A percentile compares a stretch with the other conserved stretches of the same genome.
phyloP scores from a whole-genome alignment of 1,139 yeast species.

The Debaryomyces robertsiae region DNA sequence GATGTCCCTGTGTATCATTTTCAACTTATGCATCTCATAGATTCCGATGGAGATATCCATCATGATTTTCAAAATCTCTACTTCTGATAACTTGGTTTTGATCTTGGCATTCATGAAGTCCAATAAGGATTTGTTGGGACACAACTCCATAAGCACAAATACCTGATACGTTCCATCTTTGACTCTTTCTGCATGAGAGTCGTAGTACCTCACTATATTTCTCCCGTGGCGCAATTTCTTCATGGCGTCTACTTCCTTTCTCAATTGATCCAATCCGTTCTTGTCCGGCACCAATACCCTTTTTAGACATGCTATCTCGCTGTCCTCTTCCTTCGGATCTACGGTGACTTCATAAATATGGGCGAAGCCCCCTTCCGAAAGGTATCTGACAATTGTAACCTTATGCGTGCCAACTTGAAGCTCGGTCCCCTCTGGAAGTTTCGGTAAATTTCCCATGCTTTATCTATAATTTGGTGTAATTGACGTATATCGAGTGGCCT shows the following conservation, averaged over 20 bases:
- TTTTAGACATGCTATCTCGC: slow-evolving; percentile 64
- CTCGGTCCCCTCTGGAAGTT: slow-evolving; percentile 43
- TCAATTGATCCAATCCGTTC: slow-evolving; percentile 59
- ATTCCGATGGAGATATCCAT: slow-evolving; percentile 67
- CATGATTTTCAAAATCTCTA: slow-evolving; percentile 67
- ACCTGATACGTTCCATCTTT: slow-evolving; percentile 66
- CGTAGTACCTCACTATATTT: slow-evolving; percentile 68
- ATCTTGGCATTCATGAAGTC: slow-evolving; percentile 75
- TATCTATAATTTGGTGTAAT: slow-evolving; percentile 1
- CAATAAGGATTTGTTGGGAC: slow-evolving; percentile 69
- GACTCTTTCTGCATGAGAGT: slow-evolving; percentile 74
- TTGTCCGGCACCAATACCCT: slow-evolving; percentile 76
- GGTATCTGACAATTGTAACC: slow-evolving; percentile 38
- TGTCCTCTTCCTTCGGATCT: slow-evolving; percentile 38
- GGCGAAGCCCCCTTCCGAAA: slow-evolving; percentile 55
- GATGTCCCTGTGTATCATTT: slow-evolving; percentile 72
- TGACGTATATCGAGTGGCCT: slow-evolving; percentile 1
- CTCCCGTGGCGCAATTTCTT: slow-evolving; percentile 59
- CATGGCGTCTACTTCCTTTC: slow-evolving; percentile 85
- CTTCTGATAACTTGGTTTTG: slow-evolving; percentile 61
- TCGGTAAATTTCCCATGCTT: slow-evolving; percentile 31
- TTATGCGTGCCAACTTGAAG: slow-evolving; percentile 48
- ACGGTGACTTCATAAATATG: slow-evolving; percentile 62
- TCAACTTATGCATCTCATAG: slow-evolving; percentile 68
- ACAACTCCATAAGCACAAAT: slow-evolving; percentile 73